Base-by-base conservation (phyloP, 2,329 filamentous ascomycete species). In the Fusarium sp. region DNA sequence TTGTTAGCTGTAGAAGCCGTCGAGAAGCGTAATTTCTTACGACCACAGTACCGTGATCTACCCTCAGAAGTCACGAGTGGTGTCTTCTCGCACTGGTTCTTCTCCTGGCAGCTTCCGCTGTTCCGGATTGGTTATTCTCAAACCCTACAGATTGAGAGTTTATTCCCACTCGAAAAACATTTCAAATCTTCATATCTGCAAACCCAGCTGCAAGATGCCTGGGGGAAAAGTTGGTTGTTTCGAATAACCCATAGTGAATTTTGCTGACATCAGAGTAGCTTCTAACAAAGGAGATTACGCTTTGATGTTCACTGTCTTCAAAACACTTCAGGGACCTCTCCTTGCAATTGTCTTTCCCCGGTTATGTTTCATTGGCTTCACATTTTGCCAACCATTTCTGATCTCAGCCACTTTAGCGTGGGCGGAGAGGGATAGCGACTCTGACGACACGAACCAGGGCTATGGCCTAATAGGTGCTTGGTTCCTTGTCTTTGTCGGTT, bases 391-490 rank as follows among this genome's bases (percentile, higher is more conserved):
- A 8, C 71, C 71, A 2, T 73, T 73, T 25, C 67, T 73, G 24
- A 73, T 71, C 44, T 71, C 58, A 16, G 24, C 61, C 34, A 73
- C 65, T 6, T 40, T 73, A 4, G 49, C 2, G 0, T 69, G 66
- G 66, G 66, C 47, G 2, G 66, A 42, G n/a, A 61, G 24, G 0
- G 47, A 66, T 3, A 41, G 40, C 2, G 25, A 53, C 8, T 62
- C 58, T n/a, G 62, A 71, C 4, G 52, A 70, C 8, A 61, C 22
- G 24, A 46, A 47, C 27, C 49, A 69, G 13, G 70, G 67, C 10
- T 73, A 73, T 10, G 70, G 70, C 2, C 58, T 73, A 0, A 73
- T 73, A 52, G 71, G 67, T 2, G 70, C 70, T 13, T 73, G 65
- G 58, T 69, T 71, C 7, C 32, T 73, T 8, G 67, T 73, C 0